Percentiles rank a stretch among this genome's conserved stretches.
phyloP scores from a whole-genome alignment of 192 early-diverging fungal genomes.

The Irineochytrium annulatum region DNA sequence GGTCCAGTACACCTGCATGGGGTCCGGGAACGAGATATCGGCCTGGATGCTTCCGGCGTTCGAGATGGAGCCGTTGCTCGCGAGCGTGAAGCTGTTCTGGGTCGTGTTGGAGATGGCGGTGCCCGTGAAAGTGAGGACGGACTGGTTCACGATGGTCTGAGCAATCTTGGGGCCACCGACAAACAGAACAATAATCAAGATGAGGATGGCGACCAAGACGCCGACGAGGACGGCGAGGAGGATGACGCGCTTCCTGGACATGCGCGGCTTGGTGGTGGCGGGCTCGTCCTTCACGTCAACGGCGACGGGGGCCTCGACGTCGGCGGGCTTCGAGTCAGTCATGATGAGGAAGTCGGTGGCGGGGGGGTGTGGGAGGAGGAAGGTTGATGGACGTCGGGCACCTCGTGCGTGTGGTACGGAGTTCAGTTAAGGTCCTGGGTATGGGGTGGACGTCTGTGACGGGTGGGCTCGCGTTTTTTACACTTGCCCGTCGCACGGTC shows the following conservation, averaged over 20 bases:
- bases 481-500: no score
- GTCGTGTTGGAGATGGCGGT: slow-evolving; percentile 16
- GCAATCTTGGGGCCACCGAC: slow-evolving; percentile 21
- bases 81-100: slow-evolving; percentile 21
- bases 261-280: slow-evolving; percentile 1
- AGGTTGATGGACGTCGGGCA: no score
- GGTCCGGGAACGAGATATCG: slow-evolving; percentile 15
- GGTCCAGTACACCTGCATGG: slow-evolving; percentile 28
- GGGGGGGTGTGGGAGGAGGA: no score
- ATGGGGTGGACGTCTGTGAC: no score
- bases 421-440: no score
- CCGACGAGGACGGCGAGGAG: slow-evolving; percentile 3
- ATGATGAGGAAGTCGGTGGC: no score
- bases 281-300: background rate
- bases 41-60: slow-evolving; percentile 29
- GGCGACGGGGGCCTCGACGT: background rate
- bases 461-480: no score
- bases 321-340: background rate
- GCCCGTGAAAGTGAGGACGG: slow-evolving; percentile 20
- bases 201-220: slow-evolving; percentile 3
- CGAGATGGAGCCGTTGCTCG: slow-evolving; percentile 17
- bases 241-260: background rate
- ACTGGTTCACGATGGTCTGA: slow-evolving; percentile 24
- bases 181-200: slow-evolving; percentile 7
- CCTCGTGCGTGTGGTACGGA: no score